Evolutionary conservation across 1,284 basidiomycete species (phyloP), one percentile per base, ranked within the genome.

Genomic region (Microbotryomycetes sp.): DNA sequence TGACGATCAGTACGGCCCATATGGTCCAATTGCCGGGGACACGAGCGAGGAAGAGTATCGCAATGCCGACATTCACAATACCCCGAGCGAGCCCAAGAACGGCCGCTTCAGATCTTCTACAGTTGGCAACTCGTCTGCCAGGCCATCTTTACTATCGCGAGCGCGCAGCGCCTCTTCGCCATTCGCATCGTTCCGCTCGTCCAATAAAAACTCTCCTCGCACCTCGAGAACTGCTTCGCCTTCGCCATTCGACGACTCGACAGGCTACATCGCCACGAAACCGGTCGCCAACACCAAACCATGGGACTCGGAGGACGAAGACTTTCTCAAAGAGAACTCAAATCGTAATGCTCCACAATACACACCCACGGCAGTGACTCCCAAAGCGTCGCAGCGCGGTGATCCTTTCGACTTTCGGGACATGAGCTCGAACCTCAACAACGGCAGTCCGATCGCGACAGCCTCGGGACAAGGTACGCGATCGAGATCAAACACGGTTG

Each of bases 231-330:
- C 54, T 3, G 30, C 54, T 45, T 41, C 41, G 18, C 52, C 52
- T 15, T 55, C 53, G 18, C 18, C 45, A 11, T 13, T 51, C 48
- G 47, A 56, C 45, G 45, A 49, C 45, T 41, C 35, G 58, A 41
- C 9, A 9, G 35, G 24, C 9, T 29, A 18, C 4, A 13, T 52
- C 23, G 51, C 45, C 15, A 57, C 23, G 48, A 45, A 45, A 48
- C 47, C 26, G 35, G n/a, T 35, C 53, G 41, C 48, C 60, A 31
- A 62, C 48, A 27, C 45, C 26, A 60, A 58, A 27, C 64, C 66
- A 3, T 68, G 66, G 66, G 66, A 68, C 35, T 53, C 52, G 24
- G 64, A 65, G 48, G 61, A 66, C 46, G 64, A 66, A 26, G 31
- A 49, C 6, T 57, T 61, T 24, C 29, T 60, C n/a, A 7, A 26